Evolutionary conservation across 768 basidiomycete genomes (phyloP), one percentile per base, ranked within the genome.

Genomic region (Serpula lacrymans): DNA sequence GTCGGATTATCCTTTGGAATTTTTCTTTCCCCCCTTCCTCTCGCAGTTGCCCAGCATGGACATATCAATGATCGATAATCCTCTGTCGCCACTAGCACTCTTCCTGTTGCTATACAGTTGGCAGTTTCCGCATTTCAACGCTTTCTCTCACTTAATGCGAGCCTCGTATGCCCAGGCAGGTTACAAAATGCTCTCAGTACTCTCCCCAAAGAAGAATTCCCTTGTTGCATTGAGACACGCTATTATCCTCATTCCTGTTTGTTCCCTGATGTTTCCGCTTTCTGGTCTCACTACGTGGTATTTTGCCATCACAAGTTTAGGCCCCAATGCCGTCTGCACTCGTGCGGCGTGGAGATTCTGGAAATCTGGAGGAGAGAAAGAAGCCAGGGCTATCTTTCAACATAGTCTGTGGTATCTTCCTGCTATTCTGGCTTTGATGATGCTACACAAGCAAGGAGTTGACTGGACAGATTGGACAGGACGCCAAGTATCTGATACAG

Each of bases 81-180:
- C 92, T 1, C 75, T 96, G 29, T 78, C 86, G 0, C 84, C 92
- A 0, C 64, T 88, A 43, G 80, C 84, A 2, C 69, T 99, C 3
- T 90, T 88, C 66, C 73, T 84, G 64, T 63, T 98, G 34, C 75
- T 96, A 7, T 99, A 83, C 68, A 87, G 86, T 46, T 99, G 95
- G 95, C 96, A 99, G 58, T 98, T 98, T 67, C 94, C 95, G 25
- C 95, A 99, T 62, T 98, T 99, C 70, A 97, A 94, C 62, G 63
- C 91, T 1, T 72, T 99, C n/a, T 83, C 93, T 6, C 79, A 96
- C 62, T 70, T 94, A 36, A 76, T 94, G 7, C 80, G 94, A 26
- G 80, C 76, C 8, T 85, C 85, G 14, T 99, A 99, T 62, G 90
- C 96, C 4, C 82, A 90, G 57, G 90, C 86, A 14, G 94, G 94